Conservation (phyloP, 2,329 filamentous ascomycete genomes). For the Colletotrichum sp. region DNA sequence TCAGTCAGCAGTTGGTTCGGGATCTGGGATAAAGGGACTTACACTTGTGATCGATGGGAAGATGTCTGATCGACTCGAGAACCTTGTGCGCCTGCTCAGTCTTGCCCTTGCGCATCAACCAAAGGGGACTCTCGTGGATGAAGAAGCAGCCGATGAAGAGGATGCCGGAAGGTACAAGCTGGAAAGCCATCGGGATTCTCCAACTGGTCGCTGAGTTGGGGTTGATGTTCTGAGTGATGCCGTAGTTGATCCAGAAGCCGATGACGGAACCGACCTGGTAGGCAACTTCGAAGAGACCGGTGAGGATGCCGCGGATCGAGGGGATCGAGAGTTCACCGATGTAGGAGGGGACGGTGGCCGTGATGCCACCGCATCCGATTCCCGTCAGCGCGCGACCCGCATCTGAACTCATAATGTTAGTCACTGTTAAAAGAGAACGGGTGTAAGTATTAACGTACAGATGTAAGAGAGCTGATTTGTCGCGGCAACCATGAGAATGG, state of each 20-base stretch:
- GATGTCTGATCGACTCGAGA: slow-evolving; percentile 46
- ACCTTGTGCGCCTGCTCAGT: slow-evolving; percentile 32
- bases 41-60: slow-evolving; percentile 42
- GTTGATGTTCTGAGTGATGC: slow-evolving; percentile 44
- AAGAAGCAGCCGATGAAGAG: slow-evolving; percentile 50
- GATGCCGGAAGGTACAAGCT: slow-evolving; percentile 46
- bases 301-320: slow-evolving; percentile 61
- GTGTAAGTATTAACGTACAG: slow-evolving; percentile 5
- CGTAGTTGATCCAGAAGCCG: slow-evolving; percentile 58
- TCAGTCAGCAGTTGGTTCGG: accelerated
- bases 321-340: slow-evolving; percentile 67
- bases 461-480: slow-evolving; percentile 48
- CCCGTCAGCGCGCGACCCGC: slow-evolving; percentile 61
- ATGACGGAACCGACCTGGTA: slow-evolving; percentile 58
- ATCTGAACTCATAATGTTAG: slow-evolving; percentile 20
- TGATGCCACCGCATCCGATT: slow-evolving; percentile 61
- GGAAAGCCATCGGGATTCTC: slow-evolving; percentile 55
- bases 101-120: slow-evolving; percentile 24
- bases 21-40: neutral
- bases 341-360: slow-evolving; percentile 66
- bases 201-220: slow-evolving; percentile 39
- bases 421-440: neutral
- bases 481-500: slow-evolving; percentile 46
- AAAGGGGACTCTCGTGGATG: slow-evolving; percentile 28
- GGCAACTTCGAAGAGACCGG: slow-evolving; percentile 57